phyloP scores from a whole-genome alignment of 257 asterid genomes.

The Salvia miltiorrhiza region DNA sequence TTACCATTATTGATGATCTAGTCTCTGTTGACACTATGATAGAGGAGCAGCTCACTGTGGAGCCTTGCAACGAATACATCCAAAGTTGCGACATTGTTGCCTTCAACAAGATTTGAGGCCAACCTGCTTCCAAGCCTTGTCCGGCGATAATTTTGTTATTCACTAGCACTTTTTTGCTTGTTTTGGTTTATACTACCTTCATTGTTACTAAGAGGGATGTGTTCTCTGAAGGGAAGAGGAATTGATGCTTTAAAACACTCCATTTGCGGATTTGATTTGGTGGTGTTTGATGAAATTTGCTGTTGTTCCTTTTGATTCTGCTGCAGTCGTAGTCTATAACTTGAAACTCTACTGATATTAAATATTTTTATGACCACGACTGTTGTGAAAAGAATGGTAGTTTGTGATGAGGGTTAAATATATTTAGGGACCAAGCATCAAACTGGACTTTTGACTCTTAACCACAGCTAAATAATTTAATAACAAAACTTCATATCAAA shows the following conservation, averaged over 20 bases:
- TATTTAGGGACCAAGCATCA: too few species aligned
- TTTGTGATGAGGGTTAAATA: too few species aligned
- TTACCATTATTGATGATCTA: conserved; percentile 63
- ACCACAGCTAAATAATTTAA: neutral
- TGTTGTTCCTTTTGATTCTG: neutral
- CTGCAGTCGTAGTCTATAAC: neutral
- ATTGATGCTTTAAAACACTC: neutral
- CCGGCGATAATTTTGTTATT: conserved; percentile 30
- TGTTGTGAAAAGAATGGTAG: neutral
- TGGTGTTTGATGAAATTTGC: neutral
- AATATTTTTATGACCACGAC: neutral
- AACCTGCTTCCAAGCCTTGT: conserved; percentile 8
- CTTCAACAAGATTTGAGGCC: conserved; percentile 67
- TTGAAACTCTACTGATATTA: neutral
- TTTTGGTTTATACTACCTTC: neutral
- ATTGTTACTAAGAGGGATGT: neutral
- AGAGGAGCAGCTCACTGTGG: conserved; percentile 55
- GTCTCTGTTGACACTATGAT: conserved; percentile 60
- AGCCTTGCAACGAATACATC: conserved; percentile 55
- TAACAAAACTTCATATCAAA: neutral
- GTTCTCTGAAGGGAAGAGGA: neutral
- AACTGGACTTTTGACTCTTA: too few species aligned
- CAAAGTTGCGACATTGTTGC: conserved; percentile 76
- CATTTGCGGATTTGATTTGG: conserved; percentile 7
- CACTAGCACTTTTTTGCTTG: neutral